phyloP scores from a whole-genome alignment of 345 rosid genomes.

The Bretschneidera sinensis region DNA sequence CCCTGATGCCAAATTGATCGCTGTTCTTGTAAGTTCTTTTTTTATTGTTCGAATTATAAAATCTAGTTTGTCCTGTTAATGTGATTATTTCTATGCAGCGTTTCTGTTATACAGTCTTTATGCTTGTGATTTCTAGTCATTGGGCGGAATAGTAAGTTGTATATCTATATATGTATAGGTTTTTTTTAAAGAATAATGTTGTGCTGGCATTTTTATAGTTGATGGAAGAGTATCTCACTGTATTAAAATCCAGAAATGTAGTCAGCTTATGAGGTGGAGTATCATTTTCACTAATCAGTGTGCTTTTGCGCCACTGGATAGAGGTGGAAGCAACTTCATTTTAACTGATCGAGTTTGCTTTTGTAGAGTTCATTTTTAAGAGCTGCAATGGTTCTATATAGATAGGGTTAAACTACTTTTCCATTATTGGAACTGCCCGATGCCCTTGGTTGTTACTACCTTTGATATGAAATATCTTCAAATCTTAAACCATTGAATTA shows the following conservation, averaged over 20 bases:
- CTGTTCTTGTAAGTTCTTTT: conserved; percentile 63
- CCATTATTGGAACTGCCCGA: no score
- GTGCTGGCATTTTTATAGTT: conserved; percentile 1
- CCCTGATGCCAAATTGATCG: conserved; percentile 75
- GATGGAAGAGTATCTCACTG: background rate
- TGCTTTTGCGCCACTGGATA: no score
- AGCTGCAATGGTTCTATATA: no score
- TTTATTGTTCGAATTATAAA: background rate
- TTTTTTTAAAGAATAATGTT: background rate
- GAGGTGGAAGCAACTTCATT: no score
- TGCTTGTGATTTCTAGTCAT: background rate
- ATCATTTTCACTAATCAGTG: no score
- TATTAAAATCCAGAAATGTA: no score
- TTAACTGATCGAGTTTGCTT: no score
- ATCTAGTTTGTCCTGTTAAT: background rate
- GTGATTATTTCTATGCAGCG: background rate
- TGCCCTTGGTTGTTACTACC: no score
- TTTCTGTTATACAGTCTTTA: background rate
- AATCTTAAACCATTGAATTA: no score
- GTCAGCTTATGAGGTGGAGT: background rate
- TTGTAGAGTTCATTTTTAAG: no score
- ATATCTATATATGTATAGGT: background rate
- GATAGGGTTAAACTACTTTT: no score
- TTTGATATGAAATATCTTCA: no score
- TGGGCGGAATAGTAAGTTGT: background rate